Conservation (phyloP, 148 eudicot species). For the Simmondsia chinensis region DNA sequence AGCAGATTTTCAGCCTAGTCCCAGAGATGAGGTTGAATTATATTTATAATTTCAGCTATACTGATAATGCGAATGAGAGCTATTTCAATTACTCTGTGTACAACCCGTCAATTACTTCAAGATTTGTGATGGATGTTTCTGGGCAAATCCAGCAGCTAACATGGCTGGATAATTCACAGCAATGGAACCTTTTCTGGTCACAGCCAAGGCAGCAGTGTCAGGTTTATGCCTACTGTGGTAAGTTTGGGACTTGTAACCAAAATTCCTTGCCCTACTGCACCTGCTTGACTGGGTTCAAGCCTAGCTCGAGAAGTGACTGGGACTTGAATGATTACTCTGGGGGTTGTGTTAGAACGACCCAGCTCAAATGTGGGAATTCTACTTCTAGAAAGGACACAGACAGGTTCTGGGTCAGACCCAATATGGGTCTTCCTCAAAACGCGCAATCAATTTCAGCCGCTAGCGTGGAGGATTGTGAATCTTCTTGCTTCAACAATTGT, state of each 20-base stretch:
- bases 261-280: slow-evolving; percentile 26
- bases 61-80: slow-evolving; percentile 35
- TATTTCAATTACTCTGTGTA: slow-evolving; percentile 36
- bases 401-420: slow-evolving; percentile 9
- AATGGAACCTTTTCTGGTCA: slow-evolving; percentile 54
- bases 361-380: slow-evolving; percentile 21
- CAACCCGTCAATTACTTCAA: slow-evolving; percentile 23
- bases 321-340: slow-evolving; percentile 37
- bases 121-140: slow-evolving; percentile 43
- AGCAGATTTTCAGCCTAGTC: slow-evolving; percentile 29
- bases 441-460: slow-evolving; percentile 5
- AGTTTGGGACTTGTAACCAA: slow-evolving; percentile 34
- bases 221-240: slow-evolving; percentile 48
- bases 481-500: slow-evolving; percentile 33
- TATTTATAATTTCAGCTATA: slow-evolving; percentile 41
- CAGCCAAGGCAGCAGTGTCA: slow-evolving; percentile 50
- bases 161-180: slow-evolving; percentile 23
- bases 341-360: slow-evolving; percentile 32
- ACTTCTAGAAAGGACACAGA: slow-evolving; percentile 16
- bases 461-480: slow-evolving; percentile 26
- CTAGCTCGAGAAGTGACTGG: slow-evolving; percentile 21
- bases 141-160: slow-evolving; percentile 35
- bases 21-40: slow-evolving; percentile 50
- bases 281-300: slow-evolving; percentile 30
- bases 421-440: slow-evolving; percentile 23